phyloP scores from a whole-genome alignment of 2,329 filamentous ascomycete species.

The Xylariaceae sp. region DNA sequence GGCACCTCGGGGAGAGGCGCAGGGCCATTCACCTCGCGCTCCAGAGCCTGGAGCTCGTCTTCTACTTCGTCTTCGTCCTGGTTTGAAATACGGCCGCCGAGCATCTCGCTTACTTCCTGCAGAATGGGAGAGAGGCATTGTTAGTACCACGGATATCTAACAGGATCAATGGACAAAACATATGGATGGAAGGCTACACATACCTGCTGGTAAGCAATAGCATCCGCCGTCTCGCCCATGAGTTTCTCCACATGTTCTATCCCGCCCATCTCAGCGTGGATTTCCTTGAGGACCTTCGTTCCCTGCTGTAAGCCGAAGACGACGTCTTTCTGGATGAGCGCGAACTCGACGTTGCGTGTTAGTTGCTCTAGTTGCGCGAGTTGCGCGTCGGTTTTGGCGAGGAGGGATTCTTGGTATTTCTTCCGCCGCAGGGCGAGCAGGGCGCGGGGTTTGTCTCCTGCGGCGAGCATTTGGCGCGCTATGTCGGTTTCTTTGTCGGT shows the following conservation, averaged over 20 bases:
- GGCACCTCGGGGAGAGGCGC: conserved; percentile 31
- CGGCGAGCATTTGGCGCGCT: conserved; percentile 75
- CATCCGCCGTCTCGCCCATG: conserved; percentile 88
- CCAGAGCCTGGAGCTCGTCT: conserved; percentile 82
- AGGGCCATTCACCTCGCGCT: conserved; percentile 50
- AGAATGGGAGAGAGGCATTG: neutral
- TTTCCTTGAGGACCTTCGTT: conserved; percentile 82
- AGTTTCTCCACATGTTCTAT: conserved; percentile 91
- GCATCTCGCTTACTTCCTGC: conserved; percentile 88
- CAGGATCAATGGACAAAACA: neutral
- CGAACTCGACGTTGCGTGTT: conserved; percentile 88
- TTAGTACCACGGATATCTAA: conserved; percentile 6
- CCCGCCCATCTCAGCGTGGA: conserved; percentile 93
- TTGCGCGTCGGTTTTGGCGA: conserved; percentile 86
- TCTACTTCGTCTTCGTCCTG: conserved; percentile 98
- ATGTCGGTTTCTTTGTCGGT: conserved; percentile 85
- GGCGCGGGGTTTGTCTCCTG: conserved; percentile 75
- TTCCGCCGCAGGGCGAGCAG: conserved; percentile 86
- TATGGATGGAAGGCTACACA: conserved; percentile 18
- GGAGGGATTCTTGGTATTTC: conserved; percentile 91
- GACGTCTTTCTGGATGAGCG: conserved; percentile 94
- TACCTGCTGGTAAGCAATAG: conserved; percentile 85
- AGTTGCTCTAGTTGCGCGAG: conserved; percentile 90
- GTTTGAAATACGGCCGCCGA: conserved; percentile 82
- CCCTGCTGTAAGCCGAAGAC: conserved; percentile 90